Evolutionary conservation across 208 protist genomes (phyloP).

Genomic region (Trypanosoma rangeli): DNA sequence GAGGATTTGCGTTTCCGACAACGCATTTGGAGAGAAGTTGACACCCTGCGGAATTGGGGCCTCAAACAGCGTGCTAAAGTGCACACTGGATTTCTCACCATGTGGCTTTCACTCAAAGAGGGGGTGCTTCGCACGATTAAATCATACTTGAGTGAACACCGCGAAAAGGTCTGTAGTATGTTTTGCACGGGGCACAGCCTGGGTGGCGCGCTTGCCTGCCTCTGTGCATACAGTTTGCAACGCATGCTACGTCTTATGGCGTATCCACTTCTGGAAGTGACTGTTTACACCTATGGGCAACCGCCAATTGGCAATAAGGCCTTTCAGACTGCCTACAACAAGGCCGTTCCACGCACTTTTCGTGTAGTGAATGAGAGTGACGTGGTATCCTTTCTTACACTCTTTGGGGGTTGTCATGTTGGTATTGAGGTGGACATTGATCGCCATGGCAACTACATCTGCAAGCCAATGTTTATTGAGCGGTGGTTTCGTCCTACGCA

Average conservation of each 20-base stretch:
- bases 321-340: slow-evolving; percentile 78
- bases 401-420: slow-evolving; percentile 60
- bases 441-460: slow-evolving; percentile 75
- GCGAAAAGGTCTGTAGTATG: slow-evolving; percentile 31
- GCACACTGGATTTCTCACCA: slow-evolving; percentile 79
- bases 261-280: slow-evolving; percentile 57
- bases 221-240: slow-evolving; percentile 78
- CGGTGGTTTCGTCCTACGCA: slow-evolving; percentile 57
- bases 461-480: slow-evolving; percentile 83
- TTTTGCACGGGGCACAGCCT: slow-evolving; percentile 84
- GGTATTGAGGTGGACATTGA: slow-evolving; percentile 82
- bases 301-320: slow-evolving; percentile 70
- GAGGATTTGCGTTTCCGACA: slow-evolving; percentile 66
- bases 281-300: slow-evolving; percentile 85
- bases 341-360: slow-evolving; percentile 68
- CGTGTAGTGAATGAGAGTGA: slow-evolving; percentile 89
- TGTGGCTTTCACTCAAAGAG: slow-evolving; percentile 77
- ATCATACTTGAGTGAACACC: slow-evolving; percentile 31
- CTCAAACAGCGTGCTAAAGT: slow-evolving; percentile 43
- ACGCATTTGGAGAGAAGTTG: slow-evolving; percentile 73
- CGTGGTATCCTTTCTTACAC: slow-evolving; percentile 57
- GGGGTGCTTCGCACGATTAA: slow-evolving; percentile 52
- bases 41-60: slow-evolving; percentile 22
- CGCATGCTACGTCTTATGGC: slow-evolving; percentile 49
- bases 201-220: slow-evolving; percentile 68